Evolutionary conservation across 2,329 filamentous ascomycete genomes (phyloP), one percentile per base, ranked within the genome.

Genomic region (Colletotrichum horii): DNA sequence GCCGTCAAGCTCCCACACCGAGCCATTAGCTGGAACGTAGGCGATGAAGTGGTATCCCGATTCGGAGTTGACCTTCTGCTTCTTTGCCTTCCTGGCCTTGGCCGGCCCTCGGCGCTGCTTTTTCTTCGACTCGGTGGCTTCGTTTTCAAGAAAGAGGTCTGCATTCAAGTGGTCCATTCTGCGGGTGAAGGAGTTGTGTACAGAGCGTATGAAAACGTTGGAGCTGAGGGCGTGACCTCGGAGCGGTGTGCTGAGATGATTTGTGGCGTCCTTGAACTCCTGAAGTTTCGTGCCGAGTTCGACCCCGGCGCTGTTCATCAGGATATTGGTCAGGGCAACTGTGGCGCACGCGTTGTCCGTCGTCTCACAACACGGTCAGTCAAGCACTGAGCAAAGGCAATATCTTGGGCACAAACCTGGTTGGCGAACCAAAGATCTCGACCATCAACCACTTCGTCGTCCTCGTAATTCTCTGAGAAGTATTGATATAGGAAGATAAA

Each of bases 401-500:
- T 28, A 26, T 1, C 15, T 70, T 15, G 3, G 32, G 28, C 34
- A 80, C 85, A 24, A 82, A 95, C 94, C 86, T 98, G 96, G 80
- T 98, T 98, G 32, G 96, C 96, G 83, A 98, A 98, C 96, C 97
- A 99, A 22, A 98, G 87, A 34, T 91, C 86, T 4, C 91, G 86
- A 60, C 85, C 87, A 76, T 90, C 87, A 24, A 76, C 74, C 19
- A 70, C 66, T 71, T 88, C 80, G 86, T 91, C 80, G 86, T 90
- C 78, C 83, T 91, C 88, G n/a, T 89, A 88, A 36, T 91, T 84
- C 67, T 87, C 83, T 34, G 90, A 89, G 79, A 92, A 81, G 77
- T 90, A 98, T 74, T 93, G 91, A 80, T 95, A 98, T 2, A 98
- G 90, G 77, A 98, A 97, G 66, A 99, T 94, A n/a, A 98, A 86